Evolutionary conservation across 441 rosid species (phyloP).

Genomic region (Brassica hybrid): DNA sequence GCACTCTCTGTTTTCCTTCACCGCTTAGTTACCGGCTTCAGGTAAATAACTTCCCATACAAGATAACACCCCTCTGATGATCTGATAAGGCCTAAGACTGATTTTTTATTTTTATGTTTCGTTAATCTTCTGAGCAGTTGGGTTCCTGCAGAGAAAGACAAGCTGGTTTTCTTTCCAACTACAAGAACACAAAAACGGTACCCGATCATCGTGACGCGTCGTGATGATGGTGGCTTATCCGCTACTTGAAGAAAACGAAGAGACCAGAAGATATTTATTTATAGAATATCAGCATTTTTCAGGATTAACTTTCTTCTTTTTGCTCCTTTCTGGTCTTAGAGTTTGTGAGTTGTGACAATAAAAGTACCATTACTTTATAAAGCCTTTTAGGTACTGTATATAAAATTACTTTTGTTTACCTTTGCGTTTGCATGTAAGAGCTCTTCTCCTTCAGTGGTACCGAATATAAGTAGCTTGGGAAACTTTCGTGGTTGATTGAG

Average conservation of each 20-base stretch:
- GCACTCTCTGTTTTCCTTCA: conserved; percentile 90
- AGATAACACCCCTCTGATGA: neutral
- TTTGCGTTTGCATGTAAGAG: conserved; percentile 8
- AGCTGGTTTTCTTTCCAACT: conserved; percentile 90
- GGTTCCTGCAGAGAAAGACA: conserved; percentile 89
- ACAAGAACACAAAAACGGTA: conserved; percentile 92
- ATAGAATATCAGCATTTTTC: conserved; percentile 36
- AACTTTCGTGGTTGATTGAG: neutral
- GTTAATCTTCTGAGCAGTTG: conserved; percentile 55
- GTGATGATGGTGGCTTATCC: conserved; percentile 27
- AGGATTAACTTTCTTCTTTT: conserved; percentile 30
- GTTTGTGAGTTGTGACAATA: conserved; percentile 25
- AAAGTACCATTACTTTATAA: conserved; percentile 31
- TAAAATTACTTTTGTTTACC: conserved; percentile 31
- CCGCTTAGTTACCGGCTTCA: conserved; percentile 82
- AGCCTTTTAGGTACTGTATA: conserved; percentile 31
- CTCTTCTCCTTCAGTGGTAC: conserved; percentile 16
- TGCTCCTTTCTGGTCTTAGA: conserved; percentile 25
- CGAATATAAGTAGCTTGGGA: neutral
- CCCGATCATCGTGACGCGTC: conserved; percentile 70
- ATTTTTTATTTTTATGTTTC: conserved; percentile 3
- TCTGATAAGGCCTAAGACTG: no score
- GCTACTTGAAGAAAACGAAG: conserved; percentile 24
- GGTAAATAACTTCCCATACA: conserved; percentile 48
- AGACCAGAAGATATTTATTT: conserved; percentile 20